phyloP scores from a whole-genome alignment of 2,329 filamentous ascomycete species.

The Talaromyces sp. region DNA sequence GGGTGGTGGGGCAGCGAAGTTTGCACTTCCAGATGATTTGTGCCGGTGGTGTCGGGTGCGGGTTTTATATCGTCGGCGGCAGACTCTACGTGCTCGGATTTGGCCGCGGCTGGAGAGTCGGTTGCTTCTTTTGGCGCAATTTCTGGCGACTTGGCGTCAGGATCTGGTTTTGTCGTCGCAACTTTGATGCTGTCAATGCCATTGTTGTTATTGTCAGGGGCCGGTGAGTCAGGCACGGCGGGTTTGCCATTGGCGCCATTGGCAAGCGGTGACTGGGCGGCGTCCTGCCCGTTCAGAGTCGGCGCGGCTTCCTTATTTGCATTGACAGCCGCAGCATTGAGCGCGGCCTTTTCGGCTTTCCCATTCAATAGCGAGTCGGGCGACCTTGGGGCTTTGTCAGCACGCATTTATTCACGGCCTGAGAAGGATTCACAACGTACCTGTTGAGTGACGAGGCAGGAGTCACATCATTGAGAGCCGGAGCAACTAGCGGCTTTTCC shows the following conservation, averaged over 20 bases:
- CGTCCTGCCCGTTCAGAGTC: conserved; percentile 27
- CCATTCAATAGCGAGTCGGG: conserved; percentile 21
- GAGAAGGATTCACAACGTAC: conserved; percentile 20
- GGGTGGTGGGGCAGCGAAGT: conserved; percentile 34
- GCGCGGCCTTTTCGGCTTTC: conserved; percentile 18
- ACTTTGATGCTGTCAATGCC: neutral
- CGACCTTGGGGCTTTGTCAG: conserved; percentile 19
- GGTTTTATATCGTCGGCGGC: neutral
- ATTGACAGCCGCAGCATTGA: conserved; percentile 6
- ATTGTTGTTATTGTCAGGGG: neutral
- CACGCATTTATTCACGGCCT: neutral
- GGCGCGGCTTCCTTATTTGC: conserved; percentile 9
- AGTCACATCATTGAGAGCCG: conserved; percentile 31
- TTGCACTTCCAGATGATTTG: conserved; percentile 13
- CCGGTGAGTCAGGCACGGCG: neutral
- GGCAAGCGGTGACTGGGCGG: conserved; percentile 17
- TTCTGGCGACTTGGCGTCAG: neutral
- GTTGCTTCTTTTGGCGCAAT: neutral
- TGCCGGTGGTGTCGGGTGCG: neutral
- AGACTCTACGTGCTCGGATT: neutral
- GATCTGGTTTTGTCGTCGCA: neutral
- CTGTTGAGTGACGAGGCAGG: conserved; percentile 22
- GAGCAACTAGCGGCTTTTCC: conserved; percentile 38
- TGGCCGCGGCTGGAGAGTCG: neutral
- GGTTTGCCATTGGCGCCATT: conserved; percentile 22